Conservation (phyloP, 139 green algal genomes). For the Chloropicon primus region DNA sequence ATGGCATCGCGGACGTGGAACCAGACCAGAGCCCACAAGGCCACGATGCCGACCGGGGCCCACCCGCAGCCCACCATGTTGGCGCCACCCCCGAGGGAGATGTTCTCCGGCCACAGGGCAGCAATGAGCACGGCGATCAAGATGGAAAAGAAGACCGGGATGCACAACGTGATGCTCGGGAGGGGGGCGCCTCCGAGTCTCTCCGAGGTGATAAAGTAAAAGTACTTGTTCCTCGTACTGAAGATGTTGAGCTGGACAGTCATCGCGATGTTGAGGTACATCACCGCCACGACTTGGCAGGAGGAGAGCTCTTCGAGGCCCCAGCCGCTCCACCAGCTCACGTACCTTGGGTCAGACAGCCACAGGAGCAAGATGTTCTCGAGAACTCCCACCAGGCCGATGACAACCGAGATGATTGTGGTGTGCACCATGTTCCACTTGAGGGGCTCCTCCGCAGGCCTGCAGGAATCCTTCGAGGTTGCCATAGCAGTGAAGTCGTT, state of each 20-base stretch:
- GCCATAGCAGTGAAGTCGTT: constrained; percentile 34
- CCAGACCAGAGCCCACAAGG: constrained; percentile 16
- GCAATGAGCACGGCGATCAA: constrained; percentile 20
- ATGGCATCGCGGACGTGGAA: constrained; percentile 16
- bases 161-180: constrained; percentile 18
- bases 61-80: constrained; percentile 23
- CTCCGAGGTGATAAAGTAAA: constrained; percentile 22
- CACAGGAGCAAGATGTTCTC: constrained; percentile 6
- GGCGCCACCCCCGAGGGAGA: constrained; percentile 22
- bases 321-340: constrained; percentile 18
- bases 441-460: constrained; percentile 14
- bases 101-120: constrained; percentile 22
- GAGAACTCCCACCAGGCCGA: neutral
- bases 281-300: constrained; percentile 20
- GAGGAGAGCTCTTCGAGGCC: neutral
- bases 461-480: constrained; percentile 12
- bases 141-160: constrained; percentile 16
- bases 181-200: constrained; percentile 4
- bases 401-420: constrained; percentile 7
- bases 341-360: neutral
- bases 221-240: constrained; percentile 20
- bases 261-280: constrained; percentile 20
- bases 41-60: constrained; percentile 17
- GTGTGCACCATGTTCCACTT: constrained; percentile 23
- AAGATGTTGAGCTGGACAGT: constrained; percentile 35